A percentile compares a stretch with the other conserved stretches of the same genome.
phyloP scores from a whole-genome alignment of 1,284 basidiomycete species.

The Fomitopsis betulina region DNA sequence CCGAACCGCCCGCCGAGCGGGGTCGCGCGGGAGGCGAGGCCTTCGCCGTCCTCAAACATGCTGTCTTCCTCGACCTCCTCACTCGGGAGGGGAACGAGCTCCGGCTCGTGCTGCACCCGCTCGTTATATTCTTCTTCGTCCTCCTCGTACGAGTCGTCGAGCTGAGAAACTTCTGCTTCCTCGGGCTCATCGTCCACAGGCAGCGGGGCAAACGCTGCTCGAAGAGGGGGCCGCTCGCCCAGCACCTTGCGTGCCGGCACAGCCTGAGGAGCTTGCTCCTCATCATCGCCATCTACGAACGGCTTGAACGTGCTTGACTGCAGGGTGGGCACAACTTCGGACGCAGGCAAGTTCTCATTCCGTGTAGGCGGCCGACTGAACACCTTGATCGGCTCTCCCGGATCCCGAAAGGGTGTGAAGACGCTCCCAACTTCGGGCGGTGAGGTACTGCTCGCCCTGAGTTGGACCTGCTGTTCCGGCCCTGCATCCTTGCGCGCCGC shows the following conservation, averaged over 20 bases:
- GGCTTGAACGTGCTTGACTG: constrained; percentile 36
- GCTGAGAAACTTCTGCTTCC: constrained; percentile 12
- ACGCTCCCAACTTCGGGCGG: constrained; percentile 7
- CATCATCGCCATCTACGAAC: constrained; percentile 27
- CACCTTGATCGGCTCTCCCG: constrained; percentile 60
- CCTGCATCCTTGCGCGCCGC: constrained; percentile 34
- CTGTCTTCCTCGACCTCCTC: constrained; percentile 17
- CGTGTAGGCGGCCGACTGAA: constrained; percentile 60
- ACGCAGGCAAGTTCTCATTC: constrained; percentile 29
- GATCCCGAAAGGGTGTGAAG: constrained; percentile 44
- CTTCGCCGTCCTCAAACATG: constrained; percentile 29
- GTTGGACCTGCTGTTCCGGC: constrained; percentile 39
- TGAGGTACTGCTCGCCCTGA: constrained; percentile 27
- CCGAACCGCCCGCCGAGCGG: constrained; percentile 74
- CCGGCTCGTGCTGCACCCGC: constrained; percentile 8
- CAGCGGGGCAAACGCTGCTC: constrained; percentile 16
- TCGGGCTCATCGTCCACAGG: constrained; percentile 13
- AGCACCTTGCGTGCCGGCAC: constrained; percentile 15
- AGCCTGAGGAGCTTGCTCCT: constrained; percentile 1
- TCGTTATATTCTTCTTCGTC: constrained; percentile 15
- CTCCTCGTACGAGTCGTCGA: constrained; percentile 10
- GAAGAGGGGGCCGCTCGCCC: constrained; percentile 22
- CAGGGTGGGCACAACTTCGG: constrained; percentile 16
- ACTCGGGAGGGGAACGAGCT: constrained; percentile 7
- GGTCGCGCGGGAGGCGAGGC: constrained; percentile 40